Conservation (phyloP, 2,329 filamentous ascomycete species). For the Monosporascus sp. region DNA sequence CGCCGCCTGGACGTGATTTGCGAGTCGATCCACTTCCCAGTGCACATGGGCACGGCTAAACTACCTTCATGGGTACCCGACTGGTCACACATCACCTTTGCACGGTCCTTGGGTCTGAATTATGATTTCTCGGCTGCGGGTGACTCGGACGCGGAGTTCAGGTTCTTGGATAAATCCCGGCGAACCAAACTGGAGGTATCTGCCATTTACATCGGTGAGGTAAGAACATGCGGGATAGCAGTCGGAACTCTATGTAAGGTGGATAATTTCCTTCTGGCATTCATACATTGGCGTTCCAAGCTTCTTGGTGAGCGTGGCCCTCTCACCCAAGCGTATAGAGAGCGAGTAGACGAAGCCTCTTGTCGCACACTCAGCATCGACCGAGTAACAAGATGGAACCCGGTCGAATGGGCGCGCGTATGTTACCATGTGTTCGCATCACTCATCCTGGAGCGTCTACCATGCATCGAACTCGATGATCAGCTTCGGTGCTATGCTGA, state of each 20-base stretch:
- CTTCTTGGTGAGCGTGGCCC: slow-evolving; percentile 10
- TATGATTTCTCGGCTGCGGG: slow-evolving; percentile 17
- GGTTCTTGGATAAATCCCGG: slow-evolving; percentile 15
- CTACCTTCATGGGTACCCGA: slow-evolving; percentile 31
- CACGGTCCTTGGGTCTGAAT: slow-evolving; percentile 8
- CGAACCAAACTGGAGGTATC: slow-evolving; percentile 23
- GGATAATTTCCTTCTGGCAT: slow-evolving; percentile 30
- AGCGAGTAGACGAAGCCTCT: slow-evolving; percentile 13
- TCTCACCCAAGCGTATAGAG: neutral
- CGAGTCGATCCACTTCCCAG: slow-evolving; percentile 27
- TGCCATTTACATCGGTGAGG: slow-evolving; percentile 23
- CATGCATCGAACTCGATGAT: slow-evolving; percentile 10
- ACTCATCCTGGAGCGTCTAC: slow-evolving; percentile 11
- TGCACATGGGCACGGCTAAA: slow-evolving; percentile 14
- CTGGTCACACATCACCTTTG: slow-evolving; percentile 26
- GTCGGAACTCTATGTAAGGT: slow-evolving; percentile 22
- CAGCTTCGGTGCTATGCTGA: slow-evolving; percentile 6
- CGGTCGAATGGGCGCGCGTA: slow-evolving; percentile 11
- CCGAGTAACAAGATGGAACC: slow-evolving; percentile 11
- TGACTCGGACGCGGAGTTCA: slow-evolving; percentile 12
- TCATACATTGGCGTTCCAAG: slow-evolving; percentile 28
- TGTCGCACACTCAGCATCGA: slow-evolving; percentile 25
- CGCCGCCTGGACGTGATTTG: slow-evolving; percentile 27
- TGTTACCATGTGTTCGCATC: slow-evolving; percentile 17
- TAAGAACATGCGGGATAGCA: slow-evolving; percentile 18